A percentile compares a stretch with the other conserved stretches of the same genome.
phyloP scores from a whole-genome alignment of 148 eudicot species.

The Rhododendron kiyosumense region DNA sequence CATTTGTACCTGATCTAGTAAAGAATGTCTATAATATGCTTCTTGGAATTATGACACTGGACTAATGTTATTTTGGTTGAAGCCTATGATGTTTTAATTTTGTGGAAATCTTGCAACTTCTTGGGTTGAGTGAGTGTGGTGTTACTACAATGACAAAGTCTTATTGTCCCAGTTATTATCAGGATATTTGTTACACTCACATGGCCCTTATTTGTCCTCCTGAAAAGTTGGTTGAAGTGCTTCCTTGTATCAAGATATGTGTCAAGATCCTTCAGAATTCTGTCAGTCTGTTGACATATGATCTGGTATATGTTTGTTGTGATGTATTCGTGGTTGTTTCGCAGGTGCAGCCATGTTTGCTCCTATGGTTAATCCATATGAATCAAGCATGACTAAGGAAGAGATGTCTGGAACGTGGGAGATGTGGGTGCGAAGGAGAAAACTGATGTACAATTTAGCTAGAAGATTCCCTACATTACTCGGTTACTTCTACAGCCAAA shows the following conservation, averaged over 20 bases:
- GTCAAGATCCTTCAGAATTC: not conserved
- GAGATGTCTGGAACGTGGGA: slow-evolving; percentile 75
- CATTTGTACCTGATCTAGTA: not conserved
- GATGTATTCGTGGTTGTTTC: slow-evolving; percentile 2
- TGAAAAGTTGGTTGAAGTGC: not conserved
- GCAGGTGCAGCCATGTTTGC: slow-evolving; percentile 83
- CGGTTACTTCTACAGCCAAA: slow-evolving; percentile 47
- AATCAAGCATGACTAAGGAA: slow-evolving; percentile 76
- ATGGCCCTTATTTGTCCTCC: not conserved
- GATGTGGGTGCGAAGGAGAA: slow-evolving; percentile 71
- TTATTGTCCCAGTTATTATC: not conserved
- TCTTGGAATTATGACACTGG: not conserved
- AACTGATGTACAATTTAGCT: slow-evolving; percentile 61
- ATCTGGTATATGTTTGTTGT: not conserved
- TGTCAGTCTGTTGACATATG: not conserved
- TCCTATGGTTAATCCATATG: slow-evolving; percentile 89
- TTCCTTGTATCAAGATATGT: not conserved
- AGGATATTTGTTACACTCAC: not conserved
- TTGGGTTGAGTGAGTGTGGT: not conserved
- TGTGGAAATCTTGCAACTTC: not conserved
- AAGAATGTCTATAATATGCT: not conserved
- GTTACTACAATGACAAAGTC: not conserved
- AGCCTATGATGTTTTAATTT: not conserved
- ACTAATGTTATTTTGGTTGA: not conserved
- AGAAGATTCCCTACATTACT: slow-evolving; percentile 66